Evolutionary conservation across 1,284 basidiomycete species (phyloP), one percentile per base, ranked within the genome.

Genomic region (Microbotryum scabiosae): DNA sequence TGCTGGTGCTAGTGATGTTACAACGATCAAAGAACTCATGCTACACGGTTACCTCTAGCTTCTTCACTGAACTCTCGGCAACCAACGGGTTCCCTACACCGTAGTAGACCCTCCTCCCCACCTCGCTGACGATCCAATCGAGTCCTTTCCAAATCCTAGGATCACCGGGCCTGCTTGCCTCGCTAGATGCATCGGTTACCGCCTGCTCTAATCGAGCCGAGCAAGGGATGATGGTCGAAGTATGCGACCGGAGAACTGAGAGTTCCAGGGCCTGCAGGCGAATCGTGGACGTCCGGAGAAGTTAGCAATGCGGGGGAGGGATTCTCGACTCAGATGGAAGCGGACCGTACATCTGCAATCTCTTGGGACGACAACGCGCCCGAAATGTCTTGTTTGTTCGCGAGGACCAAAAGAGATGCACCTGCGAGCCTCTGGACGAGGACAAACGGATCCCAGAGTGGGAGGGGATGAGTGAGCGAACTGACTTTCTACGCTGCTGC

Each of bases 331-430:
- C n/a, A n/a, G n/a, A n/a, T n/a, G n/a, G n/a, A 6, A 3, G 32
- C 8, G 18, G 7, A 4, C 76, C 85, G 74, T 74, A 89, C 91
- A 70, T 87, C 80, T 63, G 85, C 80, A 68, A 98, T 94, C 76
- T 97, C 89, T 50, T 80, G 75, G 56, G 85, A 82, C 18, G 82
- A 82, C 82, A 97, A 83, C 0, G 93, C 87, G 30, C 92, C 90
- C 46, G 82, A 81, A 43, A 98, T 82, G 76, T 99, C 96, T 76
- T 97, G 93, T 77, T 99, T 99, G 78, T 99, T 99, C n/a, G 96
- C 96, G 74, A 98, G 90, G 54, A 99, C 85, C 48, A 99, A 82
- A 54, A 99, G 81, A 20, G 92, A 94, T 49, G 94, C 94, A 21
- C 94, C 93, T 55, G 90, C 85, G 47, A 98, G 78, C 70, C 94